These are phyloP conservation scores for Sapria himalayana DNA, from an alignment of 345 rosid species.

Conservation along the genomic window DNA sequence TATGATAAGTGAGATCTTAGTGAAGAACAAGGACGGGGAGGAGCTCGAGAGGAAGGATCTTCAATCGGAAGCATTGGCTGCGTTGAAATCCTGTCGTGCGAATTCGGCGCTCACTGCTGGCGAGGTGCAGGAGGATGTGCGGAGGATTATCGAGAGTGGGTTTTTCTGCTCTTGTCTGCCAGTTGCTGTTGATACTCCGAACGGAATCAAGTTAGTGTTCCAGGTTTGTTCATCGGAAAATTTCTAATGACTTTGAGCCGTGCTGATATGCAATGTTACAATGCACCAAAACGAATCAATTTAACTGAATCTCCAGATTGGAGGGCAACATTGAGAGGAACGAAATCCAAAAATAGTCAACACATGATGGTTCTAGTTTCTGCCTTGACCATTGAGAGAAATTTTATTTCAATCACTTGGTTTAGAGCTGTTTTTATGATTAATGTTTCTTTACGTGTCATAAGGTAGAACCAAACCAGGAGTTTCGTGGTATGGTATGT, in stretches of 20 bases:
- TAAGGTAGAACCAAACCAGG: slow-evolving; percentile 98
- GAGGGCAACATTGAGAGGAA: no score
- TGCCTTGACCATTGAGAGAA: no score
- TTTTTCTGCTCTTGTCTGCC: slow-evolving; percentile 82
- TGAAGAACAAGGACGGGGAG: slow-evolving; percentile 84
- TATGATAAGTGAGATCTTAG: slow-evolving; percentile 70
- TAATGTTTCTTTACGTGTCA: no score
- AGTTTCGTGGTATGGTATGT: slow-evolving; percentile 67
- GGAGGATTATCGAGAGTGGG: slow-evolving; percentile 70
- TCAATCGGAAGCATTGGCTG: slow-evolving; percentile 64
- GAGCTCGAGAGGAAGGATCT: slow-evolving; percentile 84
- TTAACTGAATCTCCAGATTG: no score
- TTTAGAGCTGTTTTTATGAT: no score
- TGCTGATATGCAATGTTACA: no score
- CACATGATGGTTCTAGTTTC: no score
- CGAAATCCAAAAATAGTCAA: no score
- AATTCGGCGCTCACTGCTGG: slow-evolving; percentile 68
- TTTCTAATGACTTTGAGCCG: no score
- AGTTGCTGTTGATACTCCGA: slow-evolving; percentile 78
- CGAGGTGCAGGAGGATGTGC: slow-evolving; percentile 92
- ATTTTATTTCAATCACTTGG: no score
- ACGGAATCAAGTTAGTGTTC: slow-evolving; percentile 74
- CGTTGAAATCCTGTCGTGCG: slow-evolving; percentile 60
- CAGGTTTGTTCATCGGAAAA: slow-evolving; percentile 25
- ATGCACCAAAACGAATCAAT: no score